Conservation (phyloP, 257 asterid species). For the Striga asiatica region DNA sequence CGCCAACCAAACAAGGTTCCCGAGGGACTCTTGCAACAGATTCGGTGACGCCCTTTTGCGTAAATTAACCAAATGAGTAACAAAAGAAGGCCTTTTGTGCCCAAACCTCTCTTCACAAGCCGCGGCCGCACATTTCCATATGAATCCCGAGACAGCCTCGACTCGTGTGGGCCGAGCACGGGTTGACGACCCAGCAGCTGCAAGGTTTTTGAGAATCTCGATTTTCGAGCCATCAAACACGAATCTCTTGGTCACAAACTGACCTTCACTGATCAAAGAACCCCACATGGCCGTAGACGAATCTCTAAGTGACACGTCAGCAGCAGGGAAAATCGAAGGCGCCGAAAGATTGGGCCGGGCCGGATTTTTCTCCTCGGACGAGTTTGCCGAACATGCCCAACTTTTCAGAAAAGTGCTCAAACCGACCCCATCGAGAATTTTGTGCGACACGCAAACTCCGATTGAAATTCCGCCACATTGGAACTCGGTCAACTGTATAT, state of each 20-base stretch:
- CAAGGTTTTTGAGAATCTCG: slow-evolving; percentile 23
- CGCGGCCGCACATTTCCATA: slow-evolving; percentile 45
- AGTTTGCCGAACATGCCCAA: slow-evolving; percentile 36
- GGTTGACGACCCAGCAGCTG: slow-evolving; percentile 10
- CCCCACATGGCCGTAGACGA: slow-evolving; percentile 49
- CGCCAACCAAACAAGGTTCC: slow-evolving; percentile 63
- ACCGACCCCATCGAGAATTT: slow-evolving; percentile 56
- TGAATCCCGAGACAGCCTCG: slow-evolving; percentile 57
- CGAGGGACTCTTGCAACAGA: slow-evolving; percentile 29
- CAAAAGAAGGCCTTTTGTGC: slow-evolving; percentile 25
- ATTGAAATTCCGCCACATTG: slow-evolving; percentile 73
- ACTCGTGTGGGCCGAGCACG: slow-evolving; percentile 32
- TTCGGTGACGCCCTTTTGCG: slow-evolving; percentile 40
- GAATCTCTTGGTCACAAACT: slow-evolving; percentile 44
- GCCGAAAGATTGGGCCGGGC: slow-evolving; percentile 37
- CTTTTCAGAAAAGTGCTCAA: slow-evolving; percentile 37
- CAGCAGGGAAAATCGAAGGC: slow-evolving; percentile 35
- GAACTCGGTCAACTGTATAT: slow-evolving; percentile 43
- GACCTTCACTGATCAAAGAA: slow-evolving; percentile 47
- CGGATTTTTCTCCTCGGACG: background rate
- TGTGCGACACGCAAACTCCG: slow-evolving; percentile 57
- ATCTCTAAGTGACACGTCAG: slow-evolving; percentile 35
- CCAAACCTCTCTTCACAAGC: slow-evolving; percentile 23
- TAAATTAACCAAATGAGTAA: slow-evolving; percentile 58
- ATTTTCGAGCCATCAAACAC: slow-evolving; percentile 35